Base-by-base conservation (phyloP, 2,329 filamentous ascomycete genomes). In the Venturia nashicola region DNA sequence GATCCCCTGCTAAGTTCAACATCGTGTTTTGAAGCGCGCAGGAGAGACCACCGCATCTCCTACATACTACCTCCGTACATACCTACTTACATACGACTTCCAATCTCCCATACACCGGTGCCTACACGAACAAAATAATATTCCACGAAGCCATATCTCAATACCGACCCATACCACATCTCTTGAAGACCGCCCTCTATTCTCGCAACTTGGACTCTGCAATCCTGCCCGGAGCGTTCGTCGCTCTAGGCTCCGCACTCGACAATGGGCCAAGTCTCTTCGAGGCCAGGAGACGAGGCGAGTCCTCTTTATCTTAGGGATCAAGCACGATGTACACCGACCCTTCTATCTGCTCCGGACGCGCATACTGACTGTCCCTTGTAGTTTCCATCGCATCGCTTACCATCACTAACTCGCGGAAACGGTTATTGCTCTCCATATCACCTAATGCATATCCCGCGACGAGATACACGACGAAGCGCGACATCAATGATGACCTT, bases 381-480 rank as follows among this genome's bases (percentile, higher is more conserved):
- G 55, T 36, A 97, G 93, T 99, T 76, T 89, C 89, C 68, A 87
- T 99, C 77, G 86, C 92, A 66, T 90, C 88, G 64, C 83, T 97
- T 68, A 84, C 84, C 71, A 85, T 97, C 73, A 89, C 87, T 69
- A 96, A 90, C 74, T 85, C 88, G 67, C 87, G 86, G 69, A 87
- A 87, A 75, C 89, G 88, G 76, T 86, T 84, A 64, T 82, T 96
- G 64, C 79, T 96, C 70, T 87, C 86, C 72, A 81, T 97, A 70
- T 78, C 85, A 67, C 93, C 94, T 66, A 97, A 97, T 80, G 82
- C 87, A 69, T 97, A 89, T 72, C 94, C 94, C 68, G 90, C 92
- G 48, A 88, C 86, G 64, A 86, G 87, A 79, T 85, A 94, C 72
- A 82, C 80, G 68, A 90, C 86, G 59, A 87, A 83, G 71, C 86